Conservation (phyloP, 805 yeast genomes). For the Wickerhamiella brachini region DNA sequence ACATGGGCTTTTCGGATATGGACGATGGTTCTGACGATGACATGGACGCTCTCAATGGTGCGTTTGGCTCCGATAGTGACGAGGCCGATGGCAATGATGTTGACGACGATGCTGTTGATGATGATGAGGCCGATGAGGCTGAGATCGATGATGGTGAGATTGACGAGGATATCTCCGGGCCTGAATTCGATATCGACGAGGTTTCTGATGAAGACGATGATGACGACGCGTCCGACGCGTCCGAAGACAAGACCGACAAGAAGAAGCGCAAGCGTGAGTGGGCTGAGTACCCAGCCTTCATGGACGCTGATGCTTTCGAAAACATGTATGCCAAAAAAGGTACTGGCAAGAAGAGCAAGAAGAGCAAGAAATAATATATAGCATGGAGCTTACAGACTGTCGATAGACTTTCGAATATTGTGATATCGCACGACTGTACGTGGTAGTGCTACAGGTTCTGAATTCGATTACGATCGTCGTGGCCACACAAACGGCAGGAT, state of each 20-base stretch:
- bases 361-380: background rate
- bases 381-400: no score
- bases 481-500: no score
- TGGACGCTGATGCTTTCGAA: constrained; percentile 20
- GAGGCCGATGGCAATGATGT: constrained; percentile 4
- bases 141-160: background rate
- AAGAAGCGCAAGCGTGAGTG: constrained; percentile 18
- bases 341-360: background rate
- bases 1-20: constrained; percentile 20
- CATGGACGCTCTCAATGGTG: constrained; percentile 63
- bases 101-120: constrained; percentile 3
- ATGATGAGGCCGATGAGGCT: background rate
- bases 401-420: no score
- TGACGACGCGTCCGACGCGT: constrained; percentile 1
- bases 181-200: no score
- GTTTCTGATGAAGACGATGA: constrained; percentile 2
- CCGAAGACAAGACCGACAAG: background rate
- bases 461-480: no score
- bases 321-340: constrained; percentile 7
- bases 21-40: constrained; percentile 35
- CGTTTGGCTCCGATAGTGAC: constrained; percentile 53
- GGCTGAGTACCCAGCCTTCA: constrained; percentile 15
- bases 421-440: no score
- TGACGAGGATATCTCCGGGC: no score
- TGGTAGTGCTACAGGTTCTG: no score